These are phyloP conservation scores for Corylus avellana DNA, from an alignment of 306 rosid species.

Conservation along the genomic window DNA sequence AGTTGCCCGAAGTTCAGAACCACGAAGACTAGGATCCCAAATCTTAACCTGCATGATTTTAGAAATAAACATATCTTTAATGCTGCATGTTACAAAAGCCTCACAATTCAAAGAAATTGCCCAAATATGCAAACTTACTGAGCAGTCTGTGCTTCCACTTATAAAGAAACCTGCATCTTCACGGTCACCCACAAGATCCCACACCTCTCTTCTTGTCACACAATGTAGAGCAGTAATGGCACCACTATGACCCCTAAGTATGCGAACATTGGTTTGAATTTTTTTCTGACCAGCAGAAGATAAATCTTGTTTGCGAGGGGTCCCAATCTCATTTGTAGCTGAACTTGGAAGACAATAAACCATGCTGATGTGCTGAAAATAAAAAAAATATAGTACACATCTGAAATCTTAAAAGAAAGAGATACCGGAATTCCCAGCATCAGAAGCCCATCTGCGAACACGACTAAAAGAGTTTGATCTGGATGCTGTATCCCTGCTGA, in stretches of 20 bases:
- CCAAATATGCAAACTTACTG: slow-evolving; percentile 51
- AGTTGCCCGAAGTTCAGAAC: slow-evolving; percentile 96
- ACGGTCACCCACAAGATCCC: slow-evolving; percentile 99
- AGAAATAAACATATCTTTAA: slow-evolving; percentile 24
- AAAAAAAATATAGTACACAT: slow-evolving; percentile 9
- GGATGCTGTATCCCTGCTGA: slow-evolving; percentile 73
- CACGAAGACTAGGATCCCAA: slow-evolving; percentile 99
- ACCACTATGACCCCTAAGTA: slow-evolving; percentile 96
- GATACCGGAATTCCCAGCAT: slow-evolving; percentile 61
- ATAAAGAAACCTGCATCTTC: slow-evolving; percentile 99
- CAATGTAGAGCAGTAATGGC: slow-evolving; percentile 93
- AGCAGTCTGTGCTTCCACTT: slow-evolving; percentile 96
- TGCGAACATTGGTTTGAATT: slow-evolving; percentile 86
- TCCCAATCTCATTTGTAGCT: slow-evolving; percentile 69
- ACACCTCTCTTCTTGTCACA: slow-evolving; percentile 95
- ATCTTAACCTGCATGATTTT: slow-evolving; percentile 75
- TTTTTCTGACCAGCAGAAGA: slow-evolving; percentile 80
- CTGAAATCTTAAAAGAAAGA: slow-evolving; percentile 23
- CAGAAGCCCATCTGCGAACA: slow-evolving; percentile 88
- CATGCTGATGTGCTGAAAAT: slow-evolving; percentile 17
- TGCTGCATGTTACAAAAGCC: slow-evolving; percentile 14
- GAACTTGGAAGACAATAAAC: slow-evolving; percentile 21
- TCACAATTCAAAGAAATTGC: slow-evolving; percentile 10
- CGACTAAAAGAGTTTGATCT: slow-evolving; percentile 80
- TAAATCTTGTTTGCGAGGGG: slow-evolving; percentile 74